These are phyloP conservation scores for Plasmodium berghei DNA, from an alignment of 169 alveolate genomes.

Conservation along the genomic window DNA sequence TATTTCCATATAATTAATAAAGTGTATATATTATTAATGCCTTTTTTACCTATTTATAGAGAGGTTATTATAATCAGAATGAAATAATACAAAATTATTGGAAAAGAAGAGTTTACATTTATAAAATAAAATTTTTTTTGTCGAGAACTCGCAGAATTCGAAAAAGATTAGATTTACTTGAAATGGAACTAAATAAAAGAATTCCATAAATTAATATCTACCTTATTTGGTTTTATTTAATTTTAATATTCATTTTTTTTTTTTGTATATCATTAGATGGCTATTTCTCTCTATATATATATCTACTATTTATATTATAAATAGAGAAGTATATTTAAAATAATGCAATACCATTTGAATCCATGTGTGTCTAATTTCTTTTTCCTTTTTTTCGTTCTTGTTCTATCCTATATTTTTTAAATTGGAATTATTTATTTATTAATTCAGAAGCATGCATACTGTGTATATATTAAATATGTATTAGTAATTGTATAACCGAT, in stretches of 20 bases:
- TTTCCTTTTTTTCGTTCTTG: too few relatives aligned
- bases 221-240: background rate
- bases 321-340: too few relatives aligned
- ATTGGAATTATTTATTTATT: too few relatives aligned
- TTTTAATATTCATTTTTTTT: background rate
- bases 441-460: too few relatives aligned
- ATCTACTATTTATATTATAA: too few relatives aligned
- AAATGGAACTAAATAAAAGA: slow-evolving; percentile 35
- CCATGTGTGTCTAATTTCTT: too few relatives aligned
- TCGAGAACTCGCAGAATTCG: slow-evolving; percentile 61
- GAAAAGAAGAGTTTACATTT: slow-evolving; percentile 68
- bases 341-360: too few relatives aligned
- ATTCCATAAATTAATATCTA: background rate
- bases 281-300: slow-evolving; percentile 4
- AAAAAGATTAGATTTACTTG: slow-evolving; percentile 45
- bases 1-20: background rate
- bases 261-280: background rate
- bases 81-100: slow-evolving; percentile 64
- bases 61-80: slow-evolving; percentile 66
- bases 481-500: background rate
- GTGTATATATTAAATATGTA: too few relatives aligned
- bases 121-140: slow-evolving; percentile 57
- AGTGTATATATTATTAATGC: background rate
- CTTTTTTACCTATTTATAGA: slow-evolving; percentile 8
- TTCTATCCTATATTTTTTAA: too few relatives aligned